Evolutionary conservation across 805 yeast genomes (phyloP), one percentile per base, ranked within the genome.

Genomic region (Hanseniaspora lachancei): DNA sequence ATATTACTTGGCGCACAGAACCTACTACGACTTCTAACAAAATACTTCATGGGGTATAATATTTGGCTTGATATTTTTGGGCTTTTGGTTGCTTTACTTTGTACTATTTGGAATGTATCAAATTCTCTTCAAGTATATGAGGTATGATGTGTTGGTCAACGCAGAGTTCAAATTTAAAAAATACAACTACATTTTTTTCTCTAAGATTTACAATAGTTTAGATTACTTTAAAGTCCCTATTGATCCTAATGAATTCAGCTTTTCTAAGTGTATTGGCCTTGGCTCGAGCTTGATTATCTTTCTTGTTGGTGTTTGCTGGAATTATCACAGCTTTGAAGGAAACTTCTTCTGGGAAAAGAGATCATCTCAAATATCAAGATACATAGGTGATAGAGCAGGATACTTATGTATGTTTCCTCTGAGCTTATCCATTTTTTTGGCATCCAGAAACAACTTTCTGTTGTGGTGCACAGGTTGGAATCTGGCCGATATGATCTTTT

Each of bases 381-480:
- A 57, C 29, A 36, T 80, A 21, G 80, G 76, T 39, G 81, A 78
- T 63, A 70, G 84, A 64, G 67, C 77, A 9, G 81, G 76, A 36
- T 57, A 77, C n/a, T 63, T 75, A 60, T 67, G 74, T 8, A 63
- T 75, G 50, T 77, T 73, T 58, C 55, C 78, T 49, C 68, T 79
- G 57, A 86, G 86, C 1, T 65, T 74, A 5, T 62, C 79, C n/a
- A 74, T 77, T 54, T 68, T 82, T 55, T 80, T 84, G 66, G 84
- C 85, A 5, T 82, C 84, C 21, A 70, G 89, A 61, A 84, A 84
- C 65, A 84, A 82, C 62, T 76, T 86, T 43, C 69, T 84, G 62
- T 74, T 77, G 58, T 71, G 70, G 68, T 49, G 80, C 5, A 76
- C 87, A 1, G 85, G 87, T 3, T 76, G 85, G 75, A 66, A 79